Evolutionary conservation across 73 alveolate species (phyloP), one percentile per base, ranked within the genome.

Genomic region (Paramecium pentaurelia): DNA sequence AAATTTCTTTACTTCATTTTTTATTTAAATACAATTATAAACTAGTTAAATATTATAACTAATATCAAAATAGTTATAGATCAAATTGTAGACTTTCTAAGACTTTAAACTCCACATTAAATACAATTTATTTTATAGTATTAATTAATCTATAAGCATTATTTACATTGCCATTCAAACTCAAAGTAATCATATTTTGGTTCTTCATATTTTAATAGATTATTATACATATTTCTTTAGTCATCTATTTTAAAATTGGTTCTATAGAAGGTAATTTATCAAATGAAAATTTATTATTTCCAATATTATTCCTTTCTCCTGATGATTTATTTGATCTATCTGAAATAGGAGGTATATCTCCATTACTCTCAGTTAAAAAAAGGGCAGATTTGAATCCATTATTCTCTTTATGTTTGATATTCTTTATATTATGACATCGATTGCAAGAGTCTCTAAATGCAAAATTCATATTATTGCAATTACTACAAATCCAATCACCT

Each of bases 401-500:
- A 16, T 3, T 22, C 42, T 75, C 88, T 12, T 25, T 27, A 68
- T 68, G 0, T 68, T 68, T 68, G 11, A 32, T 4, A 68, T 12
- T 54, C 14, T 54, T 34, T 22, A 14, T 9, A 27, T 38, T 5
- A 60, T 94, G 49, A 84, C 96, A 94, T 90, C 96, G 88, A 91
- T 94, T 94, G 34, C 96, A 94, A 14, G 86, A 54, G 8, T 71
- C 85, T 83, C 95, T 60, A 91, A 94, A 94, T 27, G 96, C 88
- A 84, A 89, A 94, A 44, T 94, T 94, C 92, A 91, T 71, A 94
- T 94, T 94, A 40, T 60, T 88, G 40, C 96, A 94, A 64, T 64
- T 85, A 30, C 58, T 8, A 75, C 96, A 94, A 14, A 90, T 47
- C 96, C 96, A 94, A 83, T 94, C 96, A 4, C 96, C 96, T 30